These are phyloP conservation scores for Centrapalus pauciflorus DNA, from an alignment of 129 eudicot genomes.

Conservation along the genomic window DNA sequence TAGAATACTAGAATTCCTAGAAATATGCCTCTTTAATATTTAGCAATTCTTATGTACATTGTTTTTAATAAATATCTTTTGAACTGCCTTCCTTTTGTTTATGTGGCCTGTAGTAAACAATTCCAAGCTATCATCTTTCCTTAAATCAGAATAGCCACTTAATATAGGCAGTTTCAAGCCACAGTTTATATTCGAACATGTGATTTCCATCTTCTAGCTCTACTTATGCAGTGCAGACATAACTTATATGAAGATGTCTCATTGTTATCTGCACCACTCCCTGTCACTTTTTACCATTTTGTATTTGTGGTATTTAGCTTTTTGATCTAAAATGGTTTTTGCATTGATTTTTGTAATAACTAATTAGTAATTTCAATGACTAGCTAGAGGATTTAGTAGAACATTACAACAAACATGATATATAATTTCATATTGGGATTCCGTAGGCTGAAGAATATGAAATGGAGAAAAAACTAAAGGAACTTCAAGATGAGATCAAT, in stretches of 20 bases:
- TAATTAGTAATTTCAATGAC: neutral
- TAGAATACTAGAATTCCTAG: no score
- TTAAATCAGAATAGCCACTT: neutral
- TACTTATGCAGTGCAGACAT: neutral
- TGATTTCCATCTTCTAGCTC: neutral
- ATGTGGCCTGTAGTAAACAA: neutral
- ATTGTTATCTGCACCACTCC: neutral
- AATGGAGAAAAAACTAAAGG: slow-evolving; percentile 62
- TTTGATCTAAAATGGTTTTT: neutral
- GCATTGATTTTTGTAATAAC: neutral
- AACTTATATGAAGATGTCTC: neutral
- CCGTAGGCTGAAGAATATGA: slow-evolving; percentile 80
- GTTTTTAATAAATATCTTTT: neutral
- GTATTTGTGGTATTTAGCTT: neutral
- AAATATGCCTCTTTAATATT: neutral
- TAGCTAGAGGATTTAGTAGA: neutral
- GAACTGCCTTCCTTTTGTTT: neutral
- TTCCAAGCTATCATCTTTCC: neutral
- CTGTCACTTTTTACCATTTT: neutral
- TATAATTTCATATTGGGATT: slow-evolving; percentile 3
- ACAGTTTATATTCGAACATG: neutral
- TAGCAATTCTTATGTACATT: neutral
- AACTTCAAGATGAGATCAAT: slow-evolving; percentile 55
- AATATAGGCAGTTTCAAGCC: neutral
- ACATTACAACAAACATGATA: neutral